Base-by-base conservation (phyloP, 345 rosid genomes). In the Aegle marmelos region DNA sequence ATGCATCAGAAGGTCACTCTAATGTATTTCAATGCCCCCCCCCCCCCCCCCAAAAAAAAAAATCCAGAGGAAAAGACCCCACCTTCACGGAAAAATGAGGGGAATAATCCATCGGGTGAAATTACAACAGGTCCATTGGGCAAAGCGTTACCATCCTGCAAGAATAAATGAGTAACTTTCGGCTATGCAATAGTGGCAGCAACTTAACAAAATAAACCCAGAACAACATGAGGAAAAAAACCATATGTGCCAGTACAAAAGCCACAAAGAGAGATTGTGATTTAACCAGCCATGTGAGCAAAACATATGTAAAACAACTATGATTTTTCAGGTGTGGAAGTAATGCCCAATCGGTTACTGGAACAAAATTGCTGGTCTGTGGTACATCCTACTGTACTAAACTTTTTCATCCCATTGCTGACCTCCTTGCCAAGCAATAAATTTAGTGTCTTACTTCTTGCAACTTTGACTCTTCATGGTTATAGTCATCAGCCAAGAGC, bases 51-150 rank as follows among this genome's bases (percentile, higher is more conserved):
- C n/a, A n/a, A n/a, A n/a, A n/a, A n/a, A 68, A 36, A 37, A 65
- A 30, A 61, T 30, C 28, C 50, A 27, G 22, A 9, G 37, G 45
- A 24, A 22, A 70, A 60, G 65, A 48, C 31, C 76, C 84, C 78
- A 92, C 97, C 96, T 91, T 94, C 98, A 77, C 97, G 94, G 81
- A 81, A 94, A 74, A 94, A 80, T 8, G 97, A 94, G 56, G 98
- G 97, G 83, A 94, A 92, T 68, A 94, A 81, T 58, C 98, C 98
- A 75, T 94, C 97, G 1, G 97, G 97, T 64, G 97, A 93, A 73
- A 94, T 94, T 70, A 94, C 94, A 81, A 94, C 86, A 71, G 98
- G 98, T 54, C 98, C 98, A 72, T 74, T 92, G 10, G 98, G 97
- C 74, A 94, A 70, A 76, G 94, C 88, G 76, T 92, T 94, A 62